A percentile compares a stretch with the other conserved stretches of the same genome.
phyloP scores from a whole-genome alignment of 208 protist genomes.

The Crithidia acanthocephali region DNA sequence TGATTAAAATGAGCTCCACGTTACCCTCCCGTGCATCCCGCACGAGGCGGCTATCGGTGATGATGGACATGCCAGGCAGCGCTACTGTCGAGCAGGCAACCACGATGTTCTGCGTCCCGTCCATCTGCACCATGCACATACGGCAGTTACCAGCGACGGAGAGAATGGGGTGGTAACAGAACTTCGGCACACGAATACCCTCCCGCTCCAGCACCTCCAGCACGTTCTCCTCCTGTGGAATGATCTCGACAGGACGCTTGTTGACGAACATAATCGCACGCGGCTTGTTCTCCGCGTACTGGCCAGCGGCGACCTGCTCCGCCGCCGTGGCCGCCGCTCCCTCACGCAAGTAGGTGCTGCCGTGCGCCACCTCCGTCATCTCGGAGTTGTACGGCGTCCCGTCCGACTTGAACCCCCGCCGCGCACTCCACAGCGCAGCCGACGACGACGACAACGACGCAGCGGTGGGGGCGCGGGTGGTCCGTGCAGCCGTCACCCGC shows the following conservation, averaged over 20 bases:
- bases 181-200: constrained; percentile 91
- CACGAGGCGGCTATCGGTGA: constrained; percentile 95
- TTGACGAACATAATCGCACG: constrained; percentile 94
- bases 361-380: constrained; percentile 57
- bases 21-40: constrained; percentile 96
- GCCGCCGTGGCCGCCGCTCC: constrained; percentile 48
- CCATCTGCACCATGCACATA: constrained; percentile 98
- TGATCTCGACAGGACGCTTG: constrained; percentile 90
- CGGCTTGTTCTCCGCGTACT: constrained; percentile 88
- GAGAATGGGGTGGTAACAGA: constrained; percentile 94
- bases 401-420: constrained; percentile 70
- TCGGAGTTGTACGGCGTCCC: constrained; percentile 77
- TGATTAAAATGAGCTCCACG: constrained; percentile 97
- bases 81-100: constrained; percentile 96
- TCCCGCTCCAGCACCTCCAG: constrained; percentile 91
- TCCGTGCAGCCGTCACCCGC: neutral
- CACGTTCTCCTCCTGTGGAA: constrained; percentile 92
- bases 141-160: constrained; percentile 97
- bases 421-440: constrained; percentile 21
- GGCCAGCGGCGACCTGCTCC: constrained; percentile 77
- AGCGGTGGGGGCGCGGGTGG: neutral
- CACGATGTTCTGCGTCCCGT: constrained; percentile 95
- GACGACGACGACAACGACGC: neutral
- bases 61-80: constrained; percentile 96
- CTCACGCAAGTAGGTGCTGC: constrained; percentile 61